Evolutionary conservation across 2,329 filamentous ascomycete genomes (phyloP).

Genomic region (Apiospora pterosperma): DNA sequence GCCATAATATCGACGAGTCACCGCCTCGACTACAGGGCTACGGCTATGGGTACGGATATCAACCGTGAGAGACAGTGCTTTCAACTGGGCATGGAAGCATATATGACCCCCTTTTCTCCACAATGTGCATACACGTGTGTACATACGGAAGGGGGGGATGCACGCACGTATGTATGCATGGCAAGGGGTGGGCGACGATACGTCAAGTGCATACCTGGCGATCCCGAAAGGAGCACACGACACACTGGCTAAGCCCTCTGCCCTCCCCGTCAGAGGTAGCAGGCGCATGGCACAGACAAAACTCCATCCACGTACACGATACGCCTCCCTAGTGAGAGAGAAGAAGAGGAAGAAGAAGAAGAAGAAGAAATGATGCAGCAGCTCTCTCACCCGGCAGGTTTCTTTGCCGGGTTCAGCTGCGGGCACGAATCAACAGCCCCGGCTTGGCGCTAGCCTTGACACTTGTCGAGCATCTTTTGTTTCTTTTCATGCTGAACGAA

Average conservation of each 20-base stretch:
- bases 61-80: background rate
- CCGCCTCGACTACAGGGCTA: background rate
- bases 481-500: background rate
- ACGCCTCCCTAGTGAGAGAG: too few species aligned
- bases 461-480: background rate
- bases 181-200: background rate
- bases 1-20: background rate
- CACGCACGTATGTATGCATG: background rate
- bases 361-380: too few species aligned
- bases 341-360: too few species aligned
- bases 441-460: background rate
- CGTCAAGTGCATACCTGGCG: background rate
- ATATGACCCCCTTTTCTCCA: background rate
- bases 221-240: background rate
- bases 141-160: too few species aligned
- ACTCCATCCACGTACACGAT: too few species aligned
- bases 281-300: too few species aligned
- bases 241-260: background rate
- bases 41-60: too few species aligned
- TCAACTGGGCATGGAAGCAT: background rate
- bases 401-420: background rate
- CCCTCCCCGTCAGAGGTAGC: too few species aligned
- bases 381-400: background rate
- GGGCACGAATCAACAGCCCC: constrained; percentile 2
- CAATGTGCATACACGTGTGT: background rate